Conservation (phyloP, 352 stramenopile genomes). For the Phytophthora ramorum region DNA sequence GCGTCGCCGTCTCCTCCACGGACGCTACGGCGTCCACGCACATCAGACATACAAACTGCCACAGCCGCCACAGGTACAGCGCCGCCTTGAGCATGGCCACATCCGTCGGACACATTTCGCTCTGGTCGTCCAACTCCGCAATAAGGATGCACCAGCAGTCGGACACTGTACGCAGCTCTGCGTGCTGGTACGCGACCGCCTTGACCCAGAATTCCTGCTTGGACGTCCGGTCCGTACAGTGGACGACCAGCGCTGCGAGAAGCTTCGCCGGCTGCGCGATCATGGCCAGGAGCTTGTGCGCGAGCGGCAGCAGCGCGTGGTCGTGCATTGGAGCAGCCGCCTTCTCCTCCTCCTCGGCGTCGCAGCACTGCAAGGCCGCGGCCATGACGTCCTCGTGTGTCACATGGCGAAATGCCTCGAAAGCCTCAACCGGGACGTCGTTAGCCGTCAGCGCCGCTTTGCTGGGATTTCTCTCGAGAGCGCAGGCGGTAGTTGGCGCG, state of each 20-base stretch:
- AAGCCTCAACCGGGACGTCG: slow-evolving; percentile 14
- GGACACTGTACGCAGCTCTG: slow-evolving; percentile 31
- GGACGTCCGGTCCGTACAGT: slow-evolving; percentile 28
- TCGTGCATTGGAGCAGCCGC: background rate
- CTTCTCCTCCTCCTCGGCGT: slow-evolving; percentile 8
- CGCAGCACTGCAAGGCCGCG: background rate
- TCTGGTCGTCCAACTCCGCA: slow-evolving; percentile 22
- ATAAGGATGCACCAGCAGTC: slow-evolving; percentile 40
- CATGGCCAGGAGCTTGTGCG: slow-evolving; percentile 55
- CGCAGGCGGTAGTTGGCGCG: slow-evolving; percentile 41
- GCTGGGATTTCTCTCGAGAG: slow-evolving; percentile 39
- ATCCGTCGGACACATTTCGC: slow-evolving; percentile 40
- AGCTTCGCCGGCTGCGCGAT: slow-evolving; percentile 57
- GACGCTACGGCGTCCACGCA: slow-evolving; percentile 49
- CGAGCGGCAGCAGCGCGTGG: slow-evolving; percentile 44
- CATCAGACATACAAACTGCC: slow-evolving; percentile 51
- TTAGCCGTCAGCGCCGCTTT: slow-evolving; percentile 21
- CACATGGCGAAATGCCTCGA: slow-evolving; percentile 15
- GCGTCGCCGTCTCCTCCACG: slow-evolving; percentile 39
- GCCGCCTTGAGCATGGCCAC: slow-evolving; percentile 62
- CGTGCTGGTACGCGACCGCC: slow-evolving; percentile 41
- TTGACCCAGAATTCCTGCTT: slow-evolving; percentile 42
- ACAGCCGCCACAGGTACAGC: slow-evolving; percentile 66
- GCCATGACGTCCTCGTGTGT: slow-evolving; percentile 6
- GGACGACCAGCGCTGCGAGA: slow-evolving; percentile 49